phyloP scores from a whole-genome alignment of 495 filamentous ascomycete genomes.

The Xanthoparmelia taractica region DNA sequence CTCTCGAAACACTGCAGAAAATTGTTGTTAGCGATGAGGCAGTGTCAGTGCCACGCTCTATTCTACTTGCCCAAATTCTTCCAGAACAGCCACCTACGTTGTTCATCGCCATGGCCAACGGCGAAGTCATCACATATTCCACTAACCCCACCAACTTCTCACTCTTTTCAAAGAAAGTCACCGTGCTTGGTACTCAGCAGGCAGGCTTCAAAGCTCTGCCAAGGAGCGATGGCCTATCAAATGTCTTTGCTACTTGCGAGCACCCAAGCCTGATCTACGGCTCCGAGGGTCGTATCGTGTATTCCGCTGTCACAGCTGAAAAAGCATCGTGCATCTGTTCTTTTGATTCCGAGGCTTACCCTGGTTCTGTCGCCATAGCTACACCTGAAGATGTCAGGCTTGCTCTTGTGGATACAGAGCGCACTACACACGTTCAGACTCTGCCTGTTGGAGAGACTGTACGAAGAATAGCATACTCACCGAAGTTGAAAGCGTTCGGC shows the following conservation, averaged over 20 bases:
- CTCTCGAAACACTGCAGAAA: constrained; percentile 54
- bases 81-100: constrained; percentile 58
- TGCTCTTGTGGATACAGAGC: constrained; percentile 70
- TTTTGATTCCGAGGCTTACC: constrained; percentile 75
- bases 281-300: constrained; percentile 78
- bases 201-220: constrained; percentile 73
- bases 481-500: constrained; percentile 70
- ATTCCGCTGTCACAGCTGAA: constrained; percentile 92
- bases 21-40: constrained; percentile 51
- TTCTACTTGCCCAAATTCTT: constrained; percentile 69
- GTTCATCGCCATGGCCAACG: constrained; percentile 91
- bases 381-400: constrained; percentile 72
- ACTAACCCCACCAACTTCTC: constrained; percentile 50
- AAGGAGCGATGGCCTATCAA: constrained; percentile 52
- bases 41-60: constrained; percentile 70
- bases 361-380: constrained; percentile 70
- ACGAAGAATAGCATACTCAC: constrained; percentile 78
- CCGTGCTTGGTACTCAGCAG: constrained; percentile 79
- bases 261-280: constrained; percentile 89
- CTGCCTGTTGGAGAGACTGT: constrained; percentile 74
- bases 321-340: constrained; percentile 70
- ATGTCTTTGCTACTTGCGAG: constrained; percentile 89
- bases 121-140: constrained; percentile 78
- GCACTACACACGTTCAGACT: constrained; percentile 78
- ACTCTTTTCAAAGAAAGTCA: constrained; percentile 65